Conservation (phyloP, 805 yeast genomes). For the Alloascoidea hylecoeti region DNA sequence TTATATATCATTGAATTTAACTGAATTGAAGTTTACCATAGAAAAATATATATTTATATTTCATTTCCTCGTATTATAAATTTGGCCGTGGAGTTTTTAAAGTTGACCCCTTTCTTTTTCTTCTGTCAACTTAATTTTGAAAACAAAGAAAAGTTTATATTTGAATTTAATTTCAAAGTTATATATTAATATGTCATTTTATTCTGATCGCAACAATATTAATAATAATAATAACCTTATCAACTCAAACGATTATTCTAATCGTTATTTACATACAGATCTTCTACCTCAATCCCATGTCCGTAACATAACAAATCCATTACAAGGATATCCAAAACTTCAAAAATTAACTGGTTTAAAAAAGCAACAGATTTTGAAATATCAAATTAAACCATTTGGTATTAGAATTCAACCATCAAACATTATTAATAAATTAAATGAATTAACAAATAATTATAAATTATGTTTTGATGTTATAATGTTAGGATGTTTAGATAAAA, state of each 20-base stretch:
- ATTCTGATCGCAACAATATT: too few relatives aligned
- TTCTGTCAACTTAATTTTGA: too few relatives aligned
- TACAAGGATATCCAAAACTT: slow-evolving; percentile 79
- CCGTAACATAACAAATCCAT: slow-evolving; percentile 49
- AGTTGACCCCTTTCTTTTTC: too few relatives aligned
- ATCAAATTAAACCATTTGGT: slow-evolving; percentile 56
- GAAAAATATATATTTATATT: too few relatives aligned
- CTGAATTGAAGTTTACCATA: too few relatives aligned
- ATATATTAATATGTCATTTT: too few relatives aligned
- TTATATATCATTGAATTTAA: too few relatives aligned
- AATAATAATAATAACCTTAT: too few relatives aligned
- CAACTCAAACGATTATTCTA: slow-evolving; percentile 55
- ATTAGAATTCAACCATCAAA: slow-evolving; percentile 33
- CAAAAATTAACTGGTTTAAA: slow-evolving; percentile 57
- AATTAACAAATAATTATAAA: slow-evolving; percentile 45
- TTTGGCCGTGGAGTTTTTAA: too few relatives aligned
- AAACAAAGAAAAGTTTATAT: too few relatives aligned
- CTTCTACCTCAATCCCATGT: slow-evolving; percentile 49
- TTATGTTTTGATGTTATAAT: slow-evolving; percentile 78
- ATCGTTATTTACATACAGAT: slow-evolving; percentile 51
- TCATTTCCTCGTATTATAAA: too few relatives aligned
- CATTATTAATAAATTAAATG: slow-evolving; percentile 40
- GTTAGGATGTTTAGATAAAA: slow-evolving; percentile 77
- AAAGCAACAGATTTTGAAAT: slow-evolving; percentile 33
- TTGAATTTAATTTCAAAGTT: too few relatives aligned